Conservation (phyloP, 2,329 filamentous ascomycete genomes). For the Fusarium musae region DNA sequence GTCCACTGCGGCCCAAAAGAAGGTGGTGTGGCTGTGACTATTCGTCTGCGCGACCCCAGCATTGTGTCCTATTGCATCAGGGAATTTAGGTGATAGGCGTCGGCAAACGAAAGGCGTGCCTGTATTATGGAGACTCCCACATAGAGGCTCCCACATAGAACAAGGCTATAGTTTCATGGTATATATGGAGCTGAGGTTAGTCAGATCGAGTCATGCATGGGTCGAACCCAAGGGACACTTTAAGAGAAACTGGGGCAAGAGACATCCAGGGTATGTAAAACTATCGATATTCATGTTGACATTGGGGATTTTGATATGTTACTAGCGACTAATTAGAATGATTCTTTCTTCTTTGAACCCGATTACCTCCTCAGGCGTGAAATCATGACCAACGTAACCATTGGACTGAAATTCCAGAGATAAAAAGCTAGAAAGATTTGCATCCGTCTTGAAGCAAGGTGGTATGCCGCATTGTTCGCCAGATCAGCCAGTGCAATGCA, state of each 20-base stretch:
- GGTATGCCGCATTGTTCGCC: not conserved
- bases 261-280: not conserved
- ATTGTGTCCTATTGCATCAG: not conserved
- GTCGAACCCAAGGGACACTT: not conserved
- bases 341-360: not conserved
- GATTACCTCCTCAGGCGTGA: not conserved
- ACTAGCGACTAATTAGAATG: not conserved
- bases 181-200: conserved; percentile 11
- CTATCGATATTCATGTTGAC: not conserved
- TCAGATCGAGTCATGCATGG: conserved; percentile 6
- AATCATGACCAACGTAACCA: not conserved
- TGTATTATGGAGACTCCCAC: not conserved
- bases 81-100: conserved; percentile 2
- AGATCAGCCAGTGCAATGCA: not conserved
- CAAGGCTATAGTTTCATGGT: not conserved
- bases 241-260: not conserved
- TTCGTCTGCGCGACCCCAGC: not conserved
- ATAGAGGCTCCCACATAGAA: not conserved
- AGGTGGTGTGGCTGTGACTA: conserved; percentile 37
- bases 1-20: conserved; percentile 50
- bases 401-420: not conserved
- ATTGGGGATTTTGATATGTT: not conserved
- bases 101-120: not conserved
- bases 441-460: not conserved
- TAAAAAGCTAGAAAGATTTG: not conserved